These are phyloP conservation scores for Leccinum subgranulosum DNA, from an alignment of 768 basidiomycete genomes.

Conservation along the genomic window DNA sequence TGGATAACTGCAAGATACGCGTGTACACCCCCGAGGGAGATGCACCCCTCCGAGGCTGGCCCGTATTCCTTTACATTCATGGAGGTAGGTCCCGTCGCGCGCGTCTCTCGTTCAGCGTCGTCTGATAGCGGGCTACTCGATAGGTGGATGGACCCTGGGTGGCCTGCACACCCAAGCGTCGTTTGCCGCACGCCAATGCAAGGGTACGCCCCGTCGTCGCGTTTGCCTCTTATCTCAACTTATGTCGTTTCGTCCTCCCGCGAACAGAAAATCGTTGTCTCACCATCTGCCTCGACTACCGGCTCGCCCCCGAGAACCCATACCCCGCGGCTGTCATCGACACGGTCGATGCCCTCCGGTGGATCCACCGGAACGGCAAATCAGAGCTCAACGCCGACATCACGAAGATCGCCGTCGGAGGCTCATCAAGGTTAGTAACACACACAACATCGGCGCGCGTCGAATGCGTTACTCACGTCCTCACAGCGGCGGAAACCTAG, in stretches of 20 bases:
- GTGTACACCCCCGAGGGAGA: conserved; percentile 58
- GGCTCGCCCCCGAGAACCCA: conserved; percentile 66
- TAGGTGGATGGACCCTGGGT: conserved; percentile 76
- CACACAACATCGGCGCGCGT: neutral
- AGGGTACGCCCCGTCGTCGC: conserved; percentile 8
- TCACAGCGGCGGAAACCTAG: conserved; percentile 66
- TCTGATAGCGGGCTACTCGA: neutral
- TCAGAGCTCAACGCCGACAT: conserved; percentile 46
- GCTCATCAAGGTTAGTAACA: conserved; percentile 54
- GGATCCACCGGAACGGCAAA: conserved; percentile 52
- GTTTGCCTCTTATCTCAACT: neutral
- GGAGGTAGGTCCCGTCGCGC: conserved; percentile 45
- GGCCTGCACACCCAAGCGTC: conserved; percentile 56
- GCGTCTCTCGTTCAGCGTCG: neutral
- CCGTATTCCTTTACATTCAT: conserved; percentile 68
- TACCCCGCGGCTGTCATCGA: conserved; percentile 74
- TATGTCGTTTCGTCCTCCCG: neutral
- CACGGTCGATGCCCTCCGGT: conserved; percentile 61
- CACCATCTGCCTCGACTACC: conserved; percentile 66
- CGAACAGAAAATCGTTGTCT: conserved; percentile 55
- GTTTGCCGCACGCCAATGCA: conserved; percentile 40
- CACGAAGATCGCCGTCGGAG: conserved; percentile 62
- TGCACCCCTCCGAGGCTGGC: conserved; percentile 56
- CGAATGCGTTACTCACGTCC: neutral
- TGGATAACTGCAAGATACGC: conserved; percentile 53